Percentiles rank a stretch among this genome's conserved stretches.
Conservation (phyloP, 192 early-diverging fungal genomes). For the Coemansia sp. region DNA sequence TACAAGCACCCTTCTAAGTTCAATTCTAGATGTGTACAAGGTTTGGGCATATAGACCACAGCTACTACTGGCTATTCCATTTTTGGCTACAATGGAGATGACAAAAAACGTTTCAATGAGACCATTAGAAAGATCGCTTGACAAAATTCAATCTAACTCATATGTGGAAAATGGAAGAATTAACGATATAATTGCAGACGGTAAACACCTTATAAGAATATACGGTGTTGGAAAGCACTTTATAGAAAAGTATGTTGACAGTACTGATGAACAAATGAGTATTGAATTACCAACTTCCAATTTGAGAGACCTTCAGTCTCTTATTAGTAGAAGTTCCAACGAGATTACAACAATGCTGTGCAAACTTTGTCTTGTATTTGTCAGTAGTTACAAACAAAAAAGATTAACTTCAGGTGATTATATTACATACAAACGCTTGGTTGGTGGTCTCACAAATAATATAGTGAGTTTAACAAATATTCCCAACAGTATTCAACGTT, state of each 20-base stretch:
- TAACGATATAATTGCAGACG: conserved; percentile 51
- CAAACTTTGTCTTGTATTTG: conserved; percentile 11
- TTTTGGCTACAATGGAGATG: neutral
- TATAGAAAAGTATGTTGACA: conserved; percentile 47
- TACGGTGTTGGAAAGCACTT: conserved; percentile 63
- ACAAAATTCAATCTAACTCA: neutral
- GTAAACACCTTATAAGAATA: conserved; percentile 67
- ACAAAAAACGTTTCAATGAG: conserved; percentile 3
- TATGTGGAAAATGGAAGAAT: conserved; percentile 1
- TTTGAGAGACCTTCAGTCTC: conserved; percentile 51
- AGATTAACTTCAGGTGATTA: conserved; percentile 20
- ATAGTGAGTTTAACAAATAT: conserved; percentile 13
- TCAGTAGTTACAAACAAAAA: conserved; percentile 36
- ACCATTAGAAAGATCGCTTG: neutral
- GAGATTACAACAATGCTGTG: conserved; percentile 18
- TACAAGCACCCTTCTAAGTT: neutral
- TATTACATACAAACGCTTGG: conserved; percentile 9
- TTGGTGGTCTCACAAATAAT: neutral
- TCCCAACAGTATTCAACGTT: conserved; percentile 10
- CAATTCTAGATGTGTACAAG: conserved; percentile 14
- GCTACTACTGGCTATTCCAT: conserved; percentile 17
- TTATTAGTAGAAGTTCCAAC: conserved; percentile 28
- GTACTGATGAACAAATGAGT: conserved; percentile 68
- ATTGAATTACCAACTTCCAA: conserved; percentile 56
- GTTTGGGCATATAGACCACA: conserved; percentile 12